Percentiles rank a stretch among this genome's conserved stretches.
Conservation (phyloP, 2,329 filamentous ascomycete genomes). For the Colletotrichum cuscutae region DNA sequence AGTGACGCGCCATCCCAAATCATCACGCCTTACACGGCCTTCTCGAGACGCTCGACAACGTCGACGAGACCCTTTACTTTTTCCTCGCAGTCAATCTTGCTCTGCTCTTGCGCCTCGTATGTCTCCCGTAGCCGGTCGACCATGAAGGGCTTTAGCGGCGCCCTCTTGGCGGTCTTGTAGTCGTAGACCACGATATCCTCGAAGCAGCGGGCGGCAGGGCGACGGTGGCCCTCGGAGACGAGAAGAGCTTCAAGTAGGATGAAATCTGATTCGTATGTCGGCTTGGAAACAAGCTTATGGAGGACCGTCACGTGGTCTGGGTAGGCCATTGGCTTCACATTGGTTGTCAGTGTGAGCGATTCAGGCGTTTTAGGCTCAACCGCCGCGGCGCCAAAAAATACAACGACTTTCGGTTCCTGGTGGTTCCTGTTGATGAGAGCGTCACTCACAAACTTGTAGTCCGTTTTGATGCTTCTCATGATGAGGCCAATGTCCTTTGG, state of each 20-base stretch:
- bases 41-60: constrained; percentile 31
- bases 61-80: constrained; percentile 33
- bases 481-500: constrained; percentile 78
- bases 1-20: no score
- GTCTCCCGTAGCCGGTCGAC: constrained; percentile 47
- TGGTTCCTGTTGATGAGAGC: background rate
- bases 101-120: constrained; percentile 47
- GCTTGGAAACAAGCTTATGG: constrained; percentile 75
- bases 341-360: background rate
- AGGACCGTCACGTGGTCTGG: constrained; percentile 87
- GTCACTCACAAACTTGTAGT: constrained; percentile 86
- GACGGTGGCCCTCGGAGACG: constrained; percentile 78
- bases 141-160: constrained; percentile 54
- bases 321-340: constrained; percentile 77
- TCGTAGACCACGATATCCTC: constrained; percentile 88
- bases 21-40: background rate
- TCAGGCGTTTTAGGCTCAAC: background rate
- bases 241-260: constrained; percentile 73
- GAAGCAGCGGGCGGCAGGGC: constrained; percentile 76
- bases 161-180: constrained; percentile 49
- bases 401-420: background rate
- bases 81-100: constrained; percentile 33
- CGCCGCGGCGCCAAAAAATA: background rate
- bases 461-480: constrained; percentile 79
- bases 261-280: constrained; percentile 52